A percentile compares a stretch with the other conserved stretches of the same genome.
Conservation (phyloP, 768 basidiomycete species). For the Tricholoma flavovirens region DNA sequence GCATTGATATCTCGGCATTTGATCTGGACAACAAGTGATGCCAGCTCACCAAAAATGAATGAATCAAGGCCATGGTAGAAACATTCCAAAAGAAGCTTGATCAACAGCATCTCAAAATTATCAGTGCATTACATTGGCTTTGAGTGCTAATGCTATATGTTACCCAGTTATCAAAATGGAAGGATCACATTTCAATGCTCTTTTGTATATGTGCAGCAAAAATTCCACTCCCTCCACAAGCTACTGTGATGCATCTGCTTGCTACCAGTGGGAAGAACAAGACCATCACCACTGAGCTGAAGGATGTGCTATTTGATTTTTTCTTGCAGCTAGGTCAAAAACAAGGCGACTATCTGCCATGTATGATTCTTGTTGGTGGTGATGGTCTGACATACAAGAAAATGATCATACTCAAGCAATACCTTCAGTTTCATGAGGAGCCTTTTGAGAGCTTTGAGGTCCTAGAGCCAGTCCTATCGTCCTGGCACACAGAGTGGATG, state of each 20-base stretch:
- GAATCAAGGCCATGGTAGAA: not conserved
- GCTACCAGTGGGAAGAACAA: conserved; percentile 24
- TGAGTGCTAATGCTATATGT: not conserved
- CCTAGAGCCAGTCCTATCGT: not conserved
- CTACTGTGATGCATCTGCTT: conserved; percentile 21
- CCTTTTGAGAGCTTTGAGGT: not conserved
- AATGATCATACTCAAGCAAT: conserved; percentile 5
- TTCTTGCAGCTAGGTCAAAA: conserved; percentile 26
- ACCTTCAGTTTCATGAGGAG: not conserved
- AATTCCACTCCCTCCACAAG: conserved; percentile 4
- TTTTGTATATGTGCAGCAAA: conserved; percentile 19
- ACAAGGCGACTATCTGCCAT: conserved; percentile 11
- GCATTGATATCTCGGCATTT: not conserved
- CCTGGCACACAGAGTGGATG: not conserved
- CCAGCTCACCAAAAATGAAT: not conserved
- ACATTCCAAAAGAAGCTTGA: not conserved
- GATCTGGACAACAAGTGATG: not conserved
- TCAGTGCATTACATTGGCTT: not conserved
- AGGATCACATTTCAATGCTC: conserved; percentile 14
- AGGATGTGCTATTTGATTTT: conserved; percentile 28
- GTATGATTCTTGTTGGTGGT: conserved; percentile 21
- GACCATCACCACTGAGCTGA: conserved; percentile 21
- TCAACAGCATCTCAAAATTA: not conserved
- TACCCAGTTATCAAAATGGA: conserved; percentile 11
- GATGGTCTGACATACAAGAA: conserved; percentile 33